phyloP scores from a whole-genome alignment of 768 basidiomycete genomes.

The Solioccasus polychromus region DNA sequence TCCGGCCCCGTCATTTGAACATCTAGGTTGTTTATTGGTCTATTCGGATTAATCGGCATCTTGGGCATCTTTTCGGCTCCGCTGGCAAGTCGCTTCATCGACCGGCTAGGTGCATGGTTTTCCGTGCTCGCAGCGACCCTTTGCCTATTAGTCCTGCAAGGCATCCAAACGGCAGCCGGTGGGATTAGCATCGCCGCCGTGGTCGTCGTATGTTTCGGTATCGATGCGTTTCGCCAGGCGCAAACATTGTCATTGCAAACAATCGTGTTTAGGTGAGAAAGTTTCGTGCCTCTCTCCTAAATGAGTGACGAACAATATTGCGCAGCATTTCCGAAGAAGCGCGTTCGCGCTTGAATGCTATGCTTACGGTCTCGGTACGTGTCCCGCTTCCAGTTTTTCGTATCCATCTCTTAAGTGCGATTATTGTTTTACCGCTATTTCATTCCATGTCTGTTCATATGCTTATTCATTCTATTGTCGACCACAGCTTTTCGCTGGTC shows the following conservation, averaged over 20 bases:
- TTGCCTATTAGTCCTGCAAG: conserved; percentile 26
- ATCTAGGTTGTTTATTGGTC: conserved; percentile 36
- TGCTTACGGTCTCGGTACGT: conserved; percentile 28
- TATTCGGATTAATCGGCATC: conserved; percentile 48
- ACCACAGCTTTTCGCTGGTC: conserved; percentile 33
- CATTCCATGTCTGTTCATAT: background rate
- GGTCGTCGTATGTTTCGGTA: conserved; percentile 37
- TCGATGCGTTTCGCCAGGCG: conserved; percentile 41
- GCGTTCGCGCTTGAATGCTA: conserved; percentile 29
- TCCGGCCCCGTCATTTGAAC: background rate
- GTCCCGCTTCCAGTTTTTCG: background rate
- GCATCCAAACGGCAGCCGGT: conserved; percentile 37
- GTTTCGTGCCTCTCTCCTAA: background rate
- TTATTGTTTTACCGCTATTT: background rate
- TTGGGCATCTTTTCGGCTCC: conserved; percentile 34
- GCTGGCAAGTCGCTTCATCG: conserved; percentile 25
- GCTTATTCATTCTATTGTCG: background rate
- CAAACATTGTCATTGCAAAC: conserved; percentile 36
- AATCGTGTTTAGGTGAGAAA: conserved; percentile 24
- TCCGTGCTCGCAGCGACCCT: conserved; percentile 37
- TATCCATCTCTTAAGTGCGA: background rate
- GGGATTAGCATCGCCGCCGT: conserved; percentile 38
- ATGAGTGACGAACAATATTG: background rate
- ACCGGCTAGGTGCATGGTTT: conserved; percentile 40
- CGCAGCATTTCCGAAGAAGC: conserved; percentile 29